Percentiles rank a stretch among this genome's conserved stretches.
These are phyloP conservation scores for Zoysia matrella DNA, from an alignment of 202 grass and related monocot species.

Conservation along the genomic window DNA sequence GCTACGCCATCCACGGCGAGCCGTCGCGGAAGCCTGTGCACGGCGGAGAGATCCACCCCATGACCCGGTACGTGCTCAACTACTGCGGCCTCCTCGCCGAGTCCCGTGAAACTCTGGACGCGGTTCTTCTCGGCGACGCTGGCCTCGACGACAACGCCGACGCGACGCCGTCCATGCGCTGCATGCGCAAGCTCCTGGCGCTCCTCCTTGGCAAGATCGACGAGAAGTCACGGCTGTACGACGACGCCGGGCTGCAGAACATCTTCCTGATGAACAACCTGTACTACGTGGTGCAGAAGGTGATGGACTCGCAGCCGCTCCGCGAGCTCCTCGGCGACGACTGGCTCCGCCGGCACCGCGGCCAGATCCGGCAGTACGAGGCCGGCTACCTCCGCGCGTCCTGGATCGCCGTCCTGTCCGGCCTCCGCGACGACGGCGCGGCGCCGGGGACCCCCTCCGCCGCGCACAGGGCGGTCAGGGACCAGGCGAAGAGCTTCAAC, in stretches of 20 bases:
- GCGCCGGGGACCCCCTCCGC: neutral
- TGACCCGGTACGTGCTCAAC: constrained; percentile 77
- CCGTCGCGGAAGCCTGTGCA: constrained; percentile 45
- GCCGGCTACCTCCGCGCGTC: constrained; percentile 63
- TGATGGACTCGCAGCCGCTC: constrained; percentile 49
- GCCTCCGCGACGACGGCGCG: constrained; percentile 48
- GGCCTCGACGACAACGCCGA: neutral
- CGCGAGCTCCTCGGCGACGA: constrained; percentile 64
- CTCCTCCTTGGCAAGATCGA: constrained; percentile 57
- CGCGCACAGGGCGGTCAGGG: constrained; percentile 37
- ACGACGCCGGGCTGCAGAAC: constrained; percentile 69
- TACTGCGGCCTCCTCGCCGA: constrained; percentile 68
- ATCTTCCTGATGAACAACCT: constrained; percentile 90
- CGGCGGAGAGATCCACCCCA: constrained; percentile 71
- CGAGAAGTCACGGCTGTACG: constrained; percentile 67
- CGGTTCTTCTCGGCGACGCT: constrained; percentile 45
- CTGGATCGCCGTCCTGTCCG: constrained; percentile 57
- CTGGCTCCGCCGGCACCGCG: constrained; percentile 60
- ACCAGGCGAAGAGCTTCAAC: constrained; percentile 63
- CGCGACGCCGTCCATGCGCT: constrained; percentile 46
- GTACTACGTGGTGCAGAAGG: constrained; percentile 68
- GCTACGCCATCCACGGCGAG: constrained; percentile 51
- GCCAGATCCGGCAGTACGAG: constrained; percentile 67
- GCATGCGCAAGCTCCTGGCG: constrained; percentile 58
- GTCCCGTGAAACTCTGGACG: constrained; percentile 49